phyloP scores from a whole-genome alignment of 2,329 filamentous ascomycete species.

The Penicillium sp. region DNA sequence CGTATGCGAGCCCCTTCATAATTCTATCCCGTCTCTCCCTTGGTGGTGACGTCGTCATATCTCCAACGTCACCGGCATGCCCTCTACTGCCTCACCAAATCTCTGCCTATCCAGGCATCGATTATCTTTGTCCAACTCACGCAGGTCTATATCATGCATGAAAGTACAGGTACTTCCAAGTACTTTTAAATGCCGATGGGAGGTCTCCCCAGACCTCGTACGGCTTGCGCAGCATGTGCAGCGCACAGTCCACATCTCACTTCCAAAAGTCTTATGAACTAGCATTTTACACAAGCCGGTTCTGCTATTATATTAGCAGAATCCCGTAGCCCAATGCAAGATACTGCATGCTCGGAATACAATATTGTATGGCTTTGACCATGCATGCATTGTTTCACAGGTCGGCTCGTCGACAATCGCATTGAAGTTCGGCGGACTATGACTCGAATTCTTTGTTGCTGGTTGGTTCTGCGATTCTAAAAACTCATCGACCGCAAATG shows the following conservation, averaged over 20 bases:
- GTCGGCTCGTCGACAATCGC: neutral
- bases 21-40: neutral
- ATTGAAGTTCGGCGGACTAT: neutral
- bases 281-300: neutral
- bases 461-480: neutral
- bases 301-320: neutral
- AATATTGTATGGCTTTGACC: neutral
- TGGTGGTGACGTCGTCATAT: neutral
- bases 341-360: neutral
- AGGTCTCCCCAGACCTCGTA: slow-evolving; percentile 6
- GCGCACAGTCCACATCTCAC: neutral
- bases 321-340: neutral
- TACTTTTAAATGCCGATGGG: slow-evolving; percentile 6
- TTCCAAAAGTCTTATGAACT: slow-evolving; percentile 1
- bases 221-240: slow-evolving; percentile 7
- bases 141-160: neutral
- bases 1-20: neutral
- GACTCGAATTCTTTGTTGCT: neutral
- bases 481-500: neutral
- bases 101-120: neutral
- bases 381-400: slow-evolving; percentile 8
- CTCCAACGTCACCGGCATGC: neutral
- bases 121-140: neutral
- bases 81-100: neutral
- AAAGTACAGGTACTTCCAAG: slow-evolving; percentile 8